Evolutionary conservation across 2,329 filamentous ascomycete species (phyloP).

Genomic region (Hypoxylon sp.): DNA sequence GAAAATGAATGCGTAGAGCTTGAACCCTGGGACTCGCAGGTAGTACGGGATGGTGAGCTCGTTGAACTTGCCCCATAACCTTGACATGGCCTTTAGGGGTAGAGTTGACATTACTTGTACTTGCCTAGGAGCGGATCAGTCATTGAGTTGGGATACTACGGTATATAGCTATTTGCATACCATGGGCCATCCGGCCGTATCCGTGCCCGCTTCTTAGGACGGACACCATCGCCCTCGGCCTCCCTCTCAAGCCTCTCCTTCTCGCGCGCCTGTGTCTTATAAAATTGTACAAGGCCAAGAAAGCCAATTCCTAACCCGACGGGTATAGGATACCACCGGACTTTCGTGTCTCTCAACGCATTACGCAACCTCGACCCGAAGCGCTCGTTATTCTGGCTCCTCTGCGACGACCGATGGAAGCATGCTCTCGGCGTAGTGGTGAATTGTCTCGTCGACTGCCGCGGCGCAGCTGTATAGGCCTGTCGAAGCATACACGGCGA

Average conservation of each 20-base stretch:
- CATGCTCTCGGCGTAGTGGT: constrained; percentile 53
- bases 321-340: constrained; percentile 93
- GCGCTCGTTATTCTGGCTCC: constrained; percentile 58
- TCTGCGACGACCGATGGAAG: constrained; percentile 62
- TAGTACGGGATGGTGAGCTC: constrained; percentile 90
- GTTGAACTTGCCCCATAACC: constrained; percentile 92
- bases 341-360: constrained; percentile 67
- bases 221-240: constrained; percentile 58
- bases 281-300: constrained; percentile 86
- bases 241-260: constrained; percentile 67
- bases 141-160: constrained; percentile 11
- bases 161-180: constrained; percentile 58
- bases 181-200: constrained; percentile 89
- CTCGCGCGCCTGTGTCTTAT: constrained; percentile 76
- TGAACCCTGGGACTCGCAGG: constrained; percentile 89
- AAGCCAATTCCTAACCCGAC: constrained; percentile 88
- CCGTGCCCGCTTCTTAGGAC: constrained; percentile 68
- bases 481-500: constrained; percentile 45
- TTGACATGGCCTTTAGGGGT: constrained; percentile 89
- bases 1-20: constrained; percentile 90
- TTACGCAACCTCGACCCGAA: constrained; percentile 68
- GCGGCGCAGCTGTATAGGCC: constrained; percentile 40
- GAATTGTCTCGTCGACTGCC: constrained; percentile 46
- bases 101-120: constrained; percentile 95
- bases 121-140: constrained; percentile 67